Conservation (phyloP, 768 basidiomycete species). For the Auricularia auricula-judae region DNA sequence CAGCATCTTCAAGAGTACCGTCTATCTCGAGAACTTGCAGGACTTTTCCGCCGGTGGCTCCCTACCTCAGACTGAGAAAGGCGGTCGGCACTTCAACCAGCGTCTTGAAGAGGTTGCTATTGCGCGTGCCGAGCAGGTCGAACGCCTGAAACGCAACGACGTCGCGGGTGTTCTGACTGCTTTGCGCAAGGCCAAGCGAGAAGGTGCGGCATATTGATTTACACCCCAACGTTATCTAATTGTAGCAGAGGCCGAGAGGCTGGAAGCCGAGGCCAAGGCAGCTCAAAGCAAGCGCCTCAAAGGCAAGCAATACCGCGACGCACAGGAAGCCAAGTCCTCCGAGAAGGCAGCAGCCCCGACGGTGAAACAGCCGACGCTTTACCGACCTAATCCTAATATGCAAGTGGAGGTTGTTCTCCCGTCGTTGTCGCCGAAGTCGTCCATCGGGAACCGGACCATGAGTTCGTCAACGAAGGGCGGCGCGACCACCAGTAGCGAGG, state of each 20-base stretch:
- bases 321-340: constrained; percentile 28
- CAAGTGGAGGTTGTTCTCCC: constrained; percentile 49
- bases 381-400: constrained; percentile 18
- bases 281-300: constrained; percentile 56
- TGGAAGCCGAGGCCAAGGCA: constrained; percentile 30
- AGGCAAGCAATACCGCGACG: constrained; percentile 63
- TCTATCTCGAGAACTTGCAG: constrained; percentile 68
- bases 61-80: constrained; percentile 45
- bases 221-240: constrained; percentile 4
- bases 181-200: constrained; percentile 53
- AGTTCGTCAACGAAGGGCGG: constrained; percentile 7
- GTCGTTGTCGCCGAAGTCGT: neutral
- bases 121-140: constrained; percentile 53
- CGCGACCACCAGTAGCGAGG: constrained; percentile 1
- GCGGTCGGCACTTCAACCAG: constrained; percentile 81
- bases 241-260: constrained; percentile 32
- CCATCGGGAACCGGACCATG: neutral
- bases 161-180: constrained; percentile 46
- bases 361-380: constrained; percentile 4
- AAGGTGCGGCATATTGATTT: constrained; percentile 31
- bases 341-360: constrained; percentile 12
- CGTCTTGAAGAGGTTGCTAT: constrained; percentile 53
- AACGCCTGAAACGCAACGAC: constrained; percentile 55
- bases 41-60: constrained; percentile 55
- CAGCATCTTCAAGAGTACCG: constrained; percentile 69